Percentiles rank a stretch among this genome's conserved stretches.
Conservation (phyloP, 1,284 basidiomycete genomes). For the Marasmius oreades region DNA sequence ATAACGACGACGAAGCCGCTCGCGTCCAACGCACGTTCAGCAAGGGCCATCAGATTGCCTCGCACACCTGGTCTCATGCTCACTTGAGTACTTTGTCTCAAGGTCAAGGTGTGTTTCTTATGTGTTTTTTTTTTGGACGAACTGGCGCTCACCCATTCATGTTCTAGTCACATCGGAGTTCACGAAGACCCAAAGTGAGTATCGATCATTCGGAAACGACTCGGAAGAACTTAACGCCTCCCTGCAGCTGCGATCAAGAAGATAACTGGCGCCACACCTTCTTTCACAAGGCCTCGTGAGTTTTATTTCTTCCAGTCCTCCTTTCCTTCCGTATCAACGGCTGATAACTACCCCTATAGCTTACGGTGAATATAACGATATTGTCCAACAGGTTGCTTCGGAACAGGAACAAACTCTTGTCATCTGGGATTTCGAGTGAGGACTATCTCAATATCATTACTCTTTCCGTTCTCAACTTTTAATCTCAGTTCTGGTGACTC, state of each 20-base stretch:
- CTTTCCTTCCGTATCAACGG: too few relatives aligned
- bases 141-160: not conserved
- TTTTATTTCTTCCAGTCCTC: not conserved
- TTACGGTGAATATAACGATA: slow-evolving; percentile 1
- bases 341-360: not conserved
- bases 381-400: slow-evolving; percentile 28
- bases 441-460: not conserved
- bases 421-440: slow-evolving; percentile 39
- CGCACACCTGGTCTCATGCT: slow-evolving; percentile 39
- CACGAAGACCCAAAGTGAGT: not conserved
- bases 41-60: slow-evolving; percentile 37
- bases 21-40: slow-evolving; percentile 34
- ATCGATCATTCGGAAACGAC: not conserved
- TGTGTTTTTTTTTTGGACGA: not conserved
- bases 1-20: slow-evolving; percentile 28
- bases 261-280: not conserved
- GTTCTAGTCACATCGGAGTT: not conserved
- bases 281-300: slow-evolving; percentile 18
- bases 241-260: slow-evolving; percentile 17
- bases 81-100: slow-evolving; percentile 30
- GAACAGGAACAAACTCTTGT: slow-evolving; percentile 28
- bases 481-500: not conserved
- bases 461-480: not conserved
- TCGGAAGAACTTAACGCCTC: too few relatives aligned
- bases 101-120: slow-evolving; percentile 35